phyloP scores from a whole-genome alignment of 1,139 yeast genomes.

The Waltiozyma sp. region DNA sequence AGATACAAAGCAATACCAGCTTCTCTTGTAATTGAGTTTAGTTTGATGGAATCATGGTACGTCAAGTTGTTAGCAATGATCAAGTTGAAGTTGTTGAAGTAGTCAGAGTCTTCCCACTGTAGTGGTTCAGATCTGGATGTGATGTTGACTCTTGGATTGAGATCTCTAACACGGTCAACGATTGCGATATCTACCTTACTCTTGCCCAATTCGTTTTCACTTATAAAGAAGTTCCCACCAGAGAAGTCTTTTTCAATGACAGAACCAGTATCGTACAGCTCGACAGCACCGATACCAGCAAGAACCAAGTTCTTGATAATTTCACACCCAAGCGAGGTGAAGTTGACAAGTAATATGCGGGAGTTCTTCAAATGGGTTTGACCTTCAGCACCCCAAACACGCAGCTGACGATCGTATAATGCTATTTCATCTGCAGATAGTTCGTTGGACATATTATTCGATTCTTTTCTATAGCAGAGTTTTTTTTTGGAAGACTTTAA shows the following conservation, averaged over 20 bases:
- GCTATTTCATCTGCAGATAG: conserved; percentile 67
- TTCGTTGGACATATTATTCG: conserved; percentile 7
- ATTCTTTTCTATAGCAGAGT: not conserved
- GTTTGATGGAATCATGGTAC: conserved; percentile 27
- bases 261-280: conserved; percentile 48
- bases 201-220: conserved; percentile 42
- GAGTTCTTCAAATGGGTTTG: conserved; percentile 74
- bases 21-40: conserved; percentile 46
- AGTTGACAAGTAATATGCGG: conserved; percentile 51
- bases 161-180: conserved; percentile 43
- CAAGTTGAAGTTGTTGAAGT: conserved; percentile 52
- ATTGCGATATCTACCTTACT: conserved; percentile 42
- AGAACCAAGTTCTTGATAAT: conserved; percentile 74
- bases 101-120: conserved; percentile 24
- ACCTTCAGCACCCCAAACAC: conserved; percentile 95
- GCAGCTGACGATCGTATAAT: conserved; percentile 85
- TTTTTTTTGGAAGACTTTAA: too few relatives aligned
- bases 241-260: conserved; percentile 58
- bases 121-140: conserved; percentile 26
- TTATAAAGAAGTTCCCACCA: conserved; percentile 63
- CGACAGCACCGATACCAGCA: conserved; percentile 78
- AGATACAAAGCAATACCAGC: conserved; percentile 56
- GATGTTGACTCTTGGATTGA: conserved; percentile 68
- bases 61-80: conserved; percentile 65
- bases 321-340: conserved; percentile 71